A percentile compares a stretch with the other conserved stretches of the same genome.
Evolutionary conservation across 345 rosid species (phyloP).

Genomic region (Syzygium oleosum): DNA sequence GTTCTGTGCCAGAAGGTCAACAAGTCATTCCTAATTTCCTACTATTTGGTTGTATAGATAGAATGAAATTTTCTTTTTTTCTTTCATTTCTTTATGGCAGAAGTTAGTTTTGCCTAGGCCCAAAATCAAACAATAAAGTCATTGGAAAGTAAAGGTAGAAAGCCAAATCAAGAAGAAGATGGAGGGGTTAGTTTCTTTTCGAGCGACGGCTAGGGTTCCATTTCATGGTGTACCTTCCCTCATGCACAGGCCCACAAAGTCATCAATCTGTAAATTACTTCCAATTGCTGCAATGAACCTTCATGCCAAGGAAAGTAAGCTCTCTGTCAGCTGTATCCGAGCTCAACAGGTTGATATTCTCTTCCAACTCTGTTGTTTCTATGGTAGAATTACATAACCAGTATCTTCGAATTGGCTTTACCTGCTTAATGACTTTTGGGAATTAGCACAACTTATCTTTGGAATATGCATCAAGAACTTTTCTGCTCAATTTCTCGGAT

Average conservation of each 20-base stretch:
- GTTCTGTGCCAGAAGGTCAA: neutral
- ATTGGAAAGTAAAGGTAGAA: neutral
- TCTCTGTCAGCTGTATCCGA: slow-evolving; percentile 24
- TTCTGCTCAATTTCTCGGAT: neutral
- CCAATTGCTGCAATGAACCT: slow-evolving; percentile 9
- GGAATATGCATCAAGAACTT: neutral
- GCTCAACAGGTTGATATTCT: slow-evolving; percentile 38
- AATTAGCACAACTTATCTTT: neutral
- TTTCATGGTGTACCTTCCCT: slow-evolving; percentile 16
- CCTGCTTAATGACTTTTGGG: neutral
- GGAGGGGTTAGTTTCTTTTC: slow-evolving; percentile 34
- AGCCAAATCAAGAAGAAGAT: slow-evolving; percentile 10
- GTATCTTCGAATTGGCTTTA: neutral
- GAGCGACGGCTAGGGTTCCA: slow-evolving; percentile 18
- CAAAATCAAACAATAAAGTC: neutral
- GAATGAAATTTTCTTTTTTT: neutral
- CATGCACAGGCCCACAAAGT: slow-evolving; percentile 1
- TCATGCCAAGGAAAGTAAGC: slow-evolving; percentile 1
- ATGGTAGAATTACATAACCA: neutral
- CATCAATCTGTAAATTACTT: slow-evolving; percentile 14
- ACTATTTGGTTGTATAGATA: neutral
- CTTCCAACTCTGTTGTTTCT: neutral
- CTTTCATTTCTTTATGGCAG: neutral
- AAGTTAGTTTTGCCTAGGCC: neutral
- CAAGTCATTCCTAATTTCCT: neutral